A percentile compares a stretch with the other conserved stretches of the same genome.
Conservation (phyloP, 1,284 basidiomycete species). For the Leccinum holopus region DNA sequence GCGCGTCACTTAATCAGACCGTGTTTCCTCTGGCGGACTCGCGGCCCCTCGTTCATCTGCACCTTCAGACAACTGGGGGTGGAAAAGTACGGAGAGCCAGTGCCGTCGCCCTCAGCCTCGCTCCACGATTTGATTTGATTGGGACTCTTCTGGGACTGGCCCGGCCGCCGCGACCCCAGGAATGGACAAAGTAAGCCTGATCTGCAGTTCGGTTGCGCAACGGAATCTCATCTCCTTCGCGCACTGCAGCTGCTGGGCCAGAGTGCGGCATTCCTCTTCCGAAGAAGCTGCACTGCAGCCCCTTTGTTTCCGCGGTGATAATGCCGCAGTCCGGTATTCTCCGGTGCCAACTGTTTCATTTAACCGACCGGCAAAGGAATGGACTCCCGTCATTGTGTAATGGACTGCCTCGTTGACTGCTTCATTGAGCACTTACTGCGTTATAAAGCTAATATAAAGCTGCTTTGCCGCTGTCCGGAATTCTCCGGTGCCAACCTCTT, state of each 20-base stretch:
- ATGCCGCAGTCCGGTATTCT: too few relatives aligned
- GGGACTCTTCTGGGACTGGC: background rate
- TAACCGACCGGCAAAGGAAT: too few relatives aligned
- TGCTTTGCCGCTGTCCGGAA: too few relatives aligned
- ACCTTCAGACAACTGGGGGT: constrained; percentile 69
- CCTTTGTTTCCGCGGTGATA: constrained; percentile 39
- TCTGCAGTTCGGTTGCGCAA: background rate
- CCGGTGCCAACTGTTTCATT: too few relatives aligned
- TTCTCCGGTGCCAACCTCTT: too few relatives aligned
- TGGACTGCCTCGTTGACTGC: too few relatives aligned
- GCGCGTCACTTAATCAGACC: background rate
- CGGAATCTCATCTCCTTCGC: constrained; percentile 1
- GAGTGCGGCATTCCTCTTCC: constrained; percentile 58
- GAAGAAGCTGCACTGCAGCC: constrained; percentile 65
- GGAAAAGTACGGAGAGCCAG: constrained; percentile 60
- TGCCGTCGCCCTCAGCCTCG: constrained; percentile 17
- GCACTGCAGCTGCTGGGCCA: constrained; percentile 54
- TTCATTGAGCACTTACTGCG: too few relatives aligned
- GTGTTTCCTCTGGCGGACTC: background rate
- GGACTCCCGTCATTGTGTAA: too few relatives aligned
- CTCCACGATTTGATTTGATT: background rate
- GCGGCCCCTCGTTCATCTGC: background rate
- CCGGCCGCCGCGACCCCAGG: constrained; percentile 25
- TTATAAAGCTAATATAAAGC: too few relatives aligned
- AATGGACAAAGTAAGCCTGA: constrained; percentile 57